Base-by-base conservation (phyloP, 73 alveolate species). In the Symbiodinium natans region DNA sequence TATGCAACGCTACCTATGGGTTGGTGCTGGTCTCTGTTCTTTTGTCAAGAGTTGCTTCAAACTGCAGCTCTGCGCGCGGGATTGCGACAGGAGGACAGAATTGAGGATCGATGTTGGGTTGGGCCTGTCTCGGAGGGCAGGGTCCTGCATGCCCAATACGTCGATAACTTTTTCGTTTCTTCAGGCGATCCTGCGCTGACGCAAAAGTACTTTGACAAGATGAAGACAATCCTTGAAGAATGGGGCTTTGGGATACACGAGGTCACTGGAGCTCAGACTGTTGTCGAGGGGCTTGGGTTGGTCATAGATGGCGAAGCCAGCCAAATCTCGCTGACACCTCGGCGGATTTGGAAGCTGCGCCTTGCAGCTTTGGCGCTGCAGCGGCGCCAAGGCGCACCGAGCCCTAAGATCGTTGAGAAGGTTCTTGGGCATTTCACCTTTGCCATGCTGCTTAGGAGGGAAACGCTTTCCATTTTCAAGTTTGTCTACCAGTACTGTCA, bases 381-480 rank as follows among this genome's bases (percentile, higher is more conserved):
- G 21, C 92, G 36, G 9, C 31, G 71, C 19, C 36, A 21, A 9
- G 92, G 63, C 1, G 25, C 63, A 41, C 36, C 63, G 2, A 1
- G 73, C 3, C 73, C 63, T 6, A 48, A 83, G 25, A 39, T 41
- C 7, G 39, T 83, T 3, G 73, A 41, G 41, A n/a, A 29, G 2
- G 29, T 83, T 7, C 29, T 83, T 2, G 92, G 92, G 19, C 90
- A 82, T 36, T 13, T 84, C 43, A 84, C 93, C 41, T 84, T 84
- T 84, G 46, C 36, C 34, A 29, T 34, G 21, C 11, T 84, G 48
- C 29, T 84, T 6, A 40, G 93, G 10, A 2, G 93, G 39, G 92
- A 83, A 36, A 36, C 23, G 0, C 4, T 83, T 38, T 41, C 73
- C 27, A 10, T 48, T 6, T 25, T 83, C 41, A 48, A 40, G 1